Percentiles rank a stretch among this genome's conserved stretches.
Conservation (phyloP, 208 protist genomes). For the Crithidia mellificae region DNA sequence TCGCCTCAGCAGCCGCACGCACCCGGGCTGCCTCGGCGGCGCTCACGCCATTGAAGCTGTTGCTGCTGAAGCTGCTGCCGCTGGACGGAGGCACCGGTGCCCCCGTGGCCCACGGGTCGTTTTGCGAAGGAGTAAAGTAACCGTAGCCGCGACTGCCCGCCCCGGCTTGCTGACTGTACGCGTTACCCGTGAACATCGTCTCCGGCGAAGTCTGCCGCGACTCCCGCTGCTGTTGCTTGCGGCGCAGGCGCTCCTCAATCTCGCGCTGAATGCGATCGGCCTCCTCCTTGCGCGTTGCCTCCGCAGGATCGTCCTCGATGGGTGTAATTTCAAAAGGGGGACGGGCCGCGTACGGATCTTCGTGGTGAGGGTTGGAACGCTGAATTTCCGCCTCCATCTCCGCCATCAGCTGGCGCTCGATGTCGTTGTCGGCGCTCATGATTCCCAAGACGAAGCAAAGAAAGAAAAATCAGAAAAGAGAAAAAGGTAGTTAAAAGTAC, state of each 20-base stretch:
- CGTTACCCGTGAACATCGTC: constrained; percentile 1
- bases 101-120: constrained; percentile 1
- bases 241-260: constrained; percentile 50
- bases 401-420: constrained; percentile 75
- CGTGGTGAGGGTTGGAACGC: constrained; percentile 23
- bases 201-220: constrained; percentile 55
- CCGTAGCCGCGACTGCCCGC: neutral
- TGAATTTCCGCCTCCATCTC: constrained; percentile 81
- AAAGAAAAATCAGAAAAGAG: no score
- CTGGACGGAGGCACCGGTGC: neutral
- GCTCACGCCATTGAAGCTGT: constrained; percentile 23
- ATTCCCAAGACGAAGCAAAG: neutral
- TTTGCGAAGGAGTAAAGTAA: constrained; percentile 2
- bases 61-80: constrained; percentile 17
- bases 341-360: constrained; percentile 13
- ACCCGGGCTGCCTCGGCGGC: neutral
- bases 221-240: constrained; percentile 40
- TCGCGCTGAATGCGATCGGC: constrained; percentile 50
- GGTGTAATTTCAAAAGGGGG: constrained; percentile 54
- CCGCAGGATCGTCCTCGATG: constrained; percentile 34
- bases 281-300: constrained; percentile 26
- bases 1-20: neutral
- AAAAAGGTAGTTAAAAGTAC: no score
- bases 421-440: constrained; percentile 62
- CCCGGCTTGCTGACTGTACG: neutral